Base-by-base conservation (phyloP, 192 early-diverging fungal species). In the Geranomyces variabilis region DNA sequence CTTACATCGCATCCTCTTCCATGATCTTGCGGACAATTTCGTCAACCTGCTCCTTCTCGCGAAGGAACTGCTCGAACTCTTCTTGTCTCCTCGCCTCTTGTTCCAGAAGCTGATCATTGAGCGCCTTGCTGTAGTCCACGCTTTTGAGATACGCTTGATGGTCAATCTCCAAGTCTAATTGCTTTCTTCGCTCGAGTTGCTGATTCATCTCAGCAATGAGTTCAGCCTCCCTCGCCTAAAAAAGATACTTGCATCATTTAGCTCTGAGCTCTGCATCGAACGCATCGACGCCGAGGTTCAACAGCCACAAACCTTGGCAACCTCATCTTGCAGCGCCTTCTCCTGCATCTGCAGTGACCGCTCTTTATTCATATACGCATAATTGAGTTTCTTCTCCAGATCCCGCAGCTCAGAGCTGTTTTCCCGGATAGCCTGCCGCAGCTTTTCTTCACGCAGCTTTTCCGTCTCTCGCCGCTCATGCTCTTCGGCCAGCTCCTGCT, bases 311-410 rank as follows among this genome's bases (percentile, higher is more conserved):
- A 60, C 58, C 58, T 34, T 60, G 29, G 58, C 58, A 17, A 61
- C 53, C 61, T 80, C 64, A 26, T 57, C 43, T 9, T 73, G 41
- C 68, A 84, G 43, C 29, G 70, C 67, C 76, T 80, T 84, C 51
- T 87, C 77, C 73, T 87, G 76, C 29, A 84, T 66, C 73, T 88
- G 87, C 47, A 85, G 57, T 15, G 80, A 51, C 22, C 87, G 71
- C 67, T 87, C 85, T 63, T 87, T 84, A 74, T 88, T 88, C 80
- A 84, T 85, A 64, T 88, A 88, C 0, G 87, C 87, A 48, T 85
- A 80, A 61, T 85, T 84, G 61, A 88, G 80, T 77, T 88, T 88
- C 51, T 80, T 77, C 67, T 88, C 87, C 15, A 88, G 69, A 30
- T 87, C 83, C 13, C 83, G 66, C 10, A 88, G 75, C 73, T 88